Base-by-base conservation (phyloP, 176 grass and related monocot genomes). In the Rhipidocladum racemiflorum region DNA sequence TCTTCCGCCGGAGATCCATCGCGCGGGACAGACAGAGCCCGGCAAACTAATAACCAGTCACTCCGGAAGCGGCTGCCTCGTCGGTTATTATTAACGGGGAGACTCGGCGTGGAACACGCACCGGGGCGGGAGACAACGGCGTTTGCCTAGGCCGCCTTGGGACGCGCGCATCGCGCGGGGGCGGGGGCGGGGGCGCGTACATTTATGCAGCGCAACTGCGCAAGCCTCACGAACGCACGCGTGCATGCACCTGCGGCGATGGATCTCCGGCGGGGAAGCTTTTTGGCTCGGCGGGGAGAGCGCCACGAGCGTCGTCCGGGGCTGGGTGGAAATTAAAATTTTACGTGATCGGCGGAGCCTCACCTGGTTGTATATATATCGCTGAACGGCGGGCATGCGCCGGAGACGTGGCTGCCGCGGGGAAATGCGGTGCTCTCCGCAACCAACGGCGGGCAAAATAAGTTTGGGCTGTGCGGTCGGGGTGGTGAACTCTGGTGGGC, bases 1-100 rank as follows among this genome's bases (percentile, higher is more conserved):
- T 28, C 68, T 68, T 86, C 51, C 25, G 57, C 40, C n/a, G 66
- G n/a, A 21, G 61, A 43, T 90, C 79, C 88, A 90, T 90, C n/a
- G 72, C 72, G 36, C 76, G 36, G 48, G 36, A 2, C 2, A 8
- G 13, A 4, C 62, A 68, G 67, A 6, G 23, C 42, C 55, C 2
- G 56, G 82, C 53, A 24, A 53, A 38, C 77, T 36, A 36, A 36
- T 74, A 42, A 63, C 61, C 63, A 81, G 76, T 50, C 36, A 36
- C 50, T 67, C 64, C 5, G 21, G 8, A 5, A 3, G 2, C 32
- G 67, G 39, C 20, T 44, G 39, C 53, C 74, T 87, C 34, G 73
- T 8, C 3, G 86, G 82, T 61, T 83, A 61, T 18, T 49, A 20
- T 6, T 39, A 39, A 16, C 78, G 9, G 28, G 78, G 11, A 56